Percentiles rank a stretch among this genome's conserved stretches.
Conservation (phyloP, 2,329 filamentous ascomycete genomes). For the Bimuria novae-zelandiae region DNA sequence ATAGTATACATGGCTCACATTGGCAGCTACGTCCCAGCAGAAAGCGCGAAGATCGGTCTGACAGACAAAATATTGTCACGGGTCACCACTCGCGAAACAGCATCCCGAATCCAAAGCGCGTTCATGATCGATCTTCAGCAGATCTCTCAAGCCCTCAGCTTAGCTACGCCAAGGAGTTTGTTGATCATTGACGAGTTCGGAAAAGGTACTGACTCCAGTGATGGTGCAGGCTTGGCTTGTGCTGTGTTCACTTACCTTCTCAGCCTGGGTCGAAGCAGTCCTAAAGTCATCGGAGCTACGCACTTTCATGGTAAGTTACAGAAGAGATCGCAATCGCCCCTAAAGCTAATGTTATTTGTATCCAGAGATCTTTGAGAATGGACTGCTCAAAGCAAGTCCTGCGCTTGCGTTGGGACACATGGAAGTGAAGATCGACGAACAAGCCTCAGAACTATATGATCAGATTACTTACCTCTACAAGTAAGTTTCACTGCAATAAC, state of each 20-base stretch:
- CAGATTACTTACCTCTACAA: conserved; percentile 78
- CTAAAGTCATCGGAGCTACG: conserved; percentile 66
- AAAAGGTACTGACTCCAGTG: conserved; percentile 67
- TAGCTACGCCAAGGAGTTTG: conserved; percentile 76
- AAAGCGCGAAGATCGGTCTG: conserved; percentile 75
- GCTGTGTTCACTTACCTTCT: conserved; percentile 64
- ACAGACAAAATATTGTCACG: conserved; percentile 93
- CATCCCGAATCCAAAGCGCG: conserved; percentile 66
- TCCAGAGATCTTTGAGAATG: conserved; percentile 71
- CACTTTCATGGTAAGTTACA: conserved; percentile 61
- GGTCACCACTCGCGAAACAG: conserved; percentile 74
- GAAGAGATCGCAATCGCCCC: conserved; percentile 23
- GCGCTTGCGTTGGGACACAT: conserved; percentile 69
- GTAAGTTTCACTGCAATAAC: conserved; percentile 32
- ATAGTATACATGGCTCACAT: conserved; percentile 93
- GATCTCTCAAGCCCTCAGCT: conserved; percentile 73
- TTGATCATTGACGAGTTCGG: conserved; percentile 93
- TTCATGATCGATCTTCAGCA: conserved; percentile 89
- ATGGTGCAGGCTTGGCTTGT: conserved; percentile 67
- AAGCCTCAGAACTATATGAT: conserved; percentile 58
- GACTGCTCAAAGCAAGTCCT: conserved; percentile 57
- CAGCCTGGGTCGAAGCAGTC: conserved; percentile 52
- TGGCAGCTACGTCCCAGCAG: conserved; percentile 85
- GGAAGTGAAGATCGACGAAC: conserved; percentile 66
- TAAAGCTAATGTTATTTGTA: conserved; percentile 50